phyloP scores from a whole-genome alignment of 306 rosid genomes.

The Delonix regia region DNA sequence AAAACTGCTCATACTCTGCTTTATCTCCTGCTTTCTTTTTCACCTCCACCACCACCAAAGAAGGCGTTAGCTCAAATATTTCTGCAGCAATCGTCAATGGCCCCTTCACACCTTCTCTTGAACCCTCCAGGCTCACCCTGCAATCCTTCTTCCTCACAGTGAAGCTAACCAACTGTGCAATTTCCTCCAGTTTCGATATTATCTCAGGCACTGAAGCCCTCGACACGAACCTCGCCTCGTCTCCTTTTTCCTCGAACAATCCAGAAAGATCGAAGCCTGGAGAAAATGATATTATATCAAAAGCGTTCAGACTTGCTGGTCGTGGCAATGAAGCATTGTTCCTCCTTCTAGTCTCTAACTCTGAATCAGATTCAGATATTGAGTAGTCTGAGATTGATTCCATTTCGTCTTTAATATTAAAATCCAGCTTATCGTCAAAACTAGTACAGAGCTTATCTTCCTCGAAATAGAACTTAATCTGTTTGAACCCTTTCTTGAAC shows the following conservation, averaged over 20 bases:
- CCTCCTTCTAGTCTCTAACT: conserved; percentile 32
- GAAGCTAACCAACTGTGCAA: conserved; percentile 58
- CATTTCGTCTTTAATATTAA: background rate
- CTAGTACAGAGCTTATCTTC: conserved; percentile 48
- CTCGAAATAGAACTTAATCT: conserved; percentile 54
- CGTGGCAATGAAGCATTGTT: conserved; percentile 34
- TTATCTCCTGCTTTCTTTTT: conserved; percentile 66
- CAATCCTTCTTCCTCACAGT: conserved; percentile 65
- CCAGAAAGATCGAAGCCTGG: conserved; percentile 64
- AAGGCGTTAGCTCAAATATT: conserved; percentile 57
- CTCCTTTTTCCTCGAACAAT: conserved; percentile 64
- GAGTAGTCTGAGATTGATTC: background rate
- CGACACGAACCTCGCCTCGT: conserved; percentile 56
- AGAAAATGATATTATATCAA: conserved; percentile 67
- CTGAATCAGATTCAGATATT: conserved; percentile 39
- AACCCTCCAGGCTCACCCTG: conserved; percentile 65
- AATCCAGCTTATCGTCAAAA: conserved; percentile 31
- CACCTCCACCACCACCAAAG: conserved; percentile 67
- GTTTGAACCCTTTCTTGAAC: conserved; percentile 57
- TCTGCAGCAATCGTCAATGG: conserved; percentile 58
- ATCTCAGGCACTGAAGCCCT: conserved; percentile 53
- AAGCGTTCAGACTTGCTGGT: conserved; percentile 68
- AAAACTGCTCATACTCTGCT: conserved; percentile 53
- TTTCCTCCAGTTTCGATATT: conserved; percentile 61
- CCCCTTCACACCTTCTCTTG: conserved; percentile 60